These are phyloP conservation scores for Acer yangbiense DNA, from an alignment of 345 rosid species.

Conservation along the genomic window DNA sequence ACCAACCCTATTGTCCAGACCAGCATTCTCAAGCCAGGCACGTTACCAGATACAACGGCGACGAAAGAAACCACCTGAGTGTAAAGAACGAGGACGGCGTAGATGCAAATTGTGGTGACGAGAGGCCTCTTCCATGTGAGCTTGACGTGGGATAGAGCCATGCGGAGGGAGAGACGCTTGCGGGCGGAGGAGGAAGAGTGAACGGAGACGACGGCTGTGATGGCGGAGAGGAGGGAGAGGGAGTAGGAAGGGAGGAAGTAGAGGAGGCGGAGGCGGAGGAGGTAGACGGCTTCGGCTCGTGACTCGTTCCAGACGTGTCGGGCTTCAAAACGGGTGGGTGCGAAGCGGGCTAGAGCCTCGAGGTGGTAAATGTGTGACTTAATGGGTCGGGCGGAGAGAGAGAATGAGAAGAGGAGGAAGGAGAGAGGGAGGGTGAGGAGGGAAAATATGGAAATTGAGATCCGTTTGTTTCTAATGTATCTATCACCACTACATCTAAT, in stretches of 20 bases:
- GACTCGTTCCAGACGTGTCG: constrained; percentile 69
- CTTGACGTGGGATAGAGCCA: constrained; percentile 29
- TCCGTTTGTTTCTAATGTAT: constrained; percentile 51
- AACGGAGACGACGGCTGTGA: constrained; percentile 38
- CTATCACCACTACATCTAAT: no score
- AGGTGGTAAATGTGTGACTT: constrained; percentile 54
- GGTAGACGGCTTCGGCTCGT: constrained; percentile 53
- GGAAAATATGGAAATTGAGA: constrained; percentile 43
- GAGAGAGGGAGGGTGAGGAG: constrained; percentile 63
- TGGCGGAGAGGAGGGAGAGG: constrained; percentile 55
- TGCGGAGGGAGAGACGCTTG: constrained; percentile 30
- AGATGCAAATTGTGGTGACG: constrained; percentile 55
- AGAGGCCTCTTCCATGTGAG: constrained; percentile 42
- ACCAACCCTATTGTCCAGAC: constrained; percentile 33
- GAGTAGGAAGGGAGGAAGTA: constrained; percentile 49
- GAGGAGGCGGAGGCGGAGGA: constrained; percentile 52
- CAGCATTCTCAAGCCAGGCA: constrained; percentile 26
- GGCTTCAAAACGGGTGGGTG: constrained; percentile 62
- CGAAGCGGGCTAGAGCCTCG: constrained; percentile 48
- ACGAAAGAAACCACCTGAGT: constrained; percentile 33
- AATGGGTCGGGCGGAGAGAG: constrained; percentile 50
- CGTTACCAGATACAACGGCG: constrained; percentile 25
- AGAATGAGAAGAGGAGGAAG: constrained; percentile 52
- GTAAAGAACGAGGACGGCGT: constrained; percentile 45
- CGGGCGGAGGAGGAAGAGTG: constrained; percentile 22